A percentile compares a stretch with the other conserved stretches of the same genome.
Conservation (phyloP, 139 green algal genomes). For the Edaphochlamys debaryana region DNA sequence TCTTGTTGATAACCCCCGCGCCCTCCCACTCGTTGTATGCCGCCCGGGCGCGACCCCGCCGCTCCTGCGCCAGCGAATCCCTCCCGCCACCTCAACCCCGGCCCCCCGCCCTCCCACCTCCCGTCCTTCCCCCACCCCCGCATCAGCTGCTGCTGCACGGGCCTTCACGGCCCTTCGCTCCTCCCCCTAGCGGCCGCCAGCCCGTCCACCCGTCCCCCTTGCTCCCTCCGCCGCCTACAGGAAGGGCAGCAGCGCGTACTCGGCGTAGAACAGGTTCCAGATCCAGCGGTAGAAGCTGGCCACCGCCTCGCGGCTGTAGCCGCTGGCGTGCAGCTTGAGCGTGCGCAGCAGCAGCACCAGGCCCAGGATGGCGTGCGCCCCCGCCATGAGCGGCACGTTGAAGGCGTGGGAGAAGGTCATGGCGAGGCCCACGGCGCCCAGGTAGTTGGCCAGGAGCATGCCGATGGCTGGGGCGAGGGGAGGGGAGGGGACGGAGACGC, state of each 20-base stretch:
- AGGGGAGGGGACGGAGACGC: not conserved
- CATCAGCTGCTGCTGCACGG: too few species aligned
- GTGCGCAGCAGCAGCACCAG: conserved; percentile 67
- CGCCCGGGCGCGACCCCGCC: too few species aligned
- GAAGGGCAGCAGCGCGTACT: conserved; percentile 76
- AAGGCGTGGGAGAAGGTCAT: conserved; percentile 73
- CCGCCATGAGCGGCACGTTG: conserved; percentile 86
- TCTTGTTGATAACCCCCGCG: too few species aligned
- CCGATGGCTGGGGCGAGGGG: conserved; percentile 52
- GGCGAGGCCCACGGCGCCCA: conserved; percentile 77
- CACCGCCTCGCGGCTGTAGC: conserved; percentile 80
- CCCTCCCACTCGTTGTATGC: too few species aligned
- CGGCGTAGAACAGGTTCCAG: conserved; percentile 97
- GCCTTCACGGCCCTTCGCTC: too few species aligned
- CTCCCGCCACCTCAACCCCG: too few species aligned
- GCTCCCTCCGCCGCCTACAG: not conserved
- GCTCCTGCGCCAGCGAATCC: too few species aligned
- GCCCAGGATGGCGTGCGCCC: conserved; percentile 77
- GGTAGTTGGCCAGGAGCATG: conserved; percentile 93
- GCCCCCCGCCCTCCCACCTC: too few species aligned
- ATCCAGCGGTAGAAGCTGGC: conserved; percentile 88
- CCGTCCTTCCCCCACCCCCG: too few species aligned
- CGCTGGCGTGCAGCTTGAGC: conserved; percentile 61
- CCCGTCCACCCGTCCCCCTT: too few species aligned
- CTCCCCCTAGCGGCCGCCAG: too few species aligned